These are phyloP conservation scores for Huntiella omanensis DNA, from an alignment of 2,329 filamentous ascomycete species.

Conservation along the genomic window DNA sequence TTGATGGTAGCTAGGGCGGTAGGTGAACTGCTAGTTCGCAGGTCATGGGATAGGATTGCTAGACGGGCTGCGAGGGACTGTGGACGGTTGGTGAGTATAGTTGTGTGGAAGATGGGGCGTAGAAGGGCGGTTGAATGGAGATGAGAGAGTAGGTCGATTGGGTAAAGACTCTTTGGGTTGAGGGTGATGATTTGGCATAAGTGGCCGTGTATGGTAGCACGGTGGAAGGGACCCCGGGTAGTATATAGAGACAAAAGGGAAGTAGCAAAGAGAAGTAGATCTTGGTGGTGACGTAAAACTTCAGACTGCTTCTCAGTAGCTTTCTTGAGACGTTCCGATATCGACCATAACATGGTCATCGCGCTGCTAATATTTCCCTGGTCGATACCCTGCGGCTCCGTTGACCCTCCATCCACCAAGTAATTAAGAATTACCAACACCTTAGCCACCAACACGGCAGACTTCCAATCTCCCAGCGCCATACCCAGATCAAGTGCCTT, in stretches of 20 bases:
- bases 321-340: conserved; percentile 23
- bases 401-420: conserved; percentile 26
- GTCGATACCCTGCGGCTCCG: conserved; percentile 24
- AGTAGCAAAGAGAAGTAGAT: conserved; percentile 49
- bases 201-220: conserved; percentile 42
- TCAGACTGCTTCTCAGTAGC: conserved; percentile 18
- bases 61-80: conserved; percentile 23
- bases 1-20: too few species aligned
- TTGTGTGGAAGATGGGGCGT: conserved; percentile 20
- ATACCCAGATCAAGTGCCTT: conserved; percentile 37
- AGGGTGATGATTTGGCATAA: conserved; percentile 38
- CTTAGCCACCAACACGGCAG: conserved; percentile 38
- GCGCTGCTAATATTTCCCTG: conserved; percentile 40
- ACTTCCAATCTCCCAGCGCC: conserved; percentile 26
- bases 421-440: conserved; percentile 50
- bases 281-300: conserved; percentile 31
- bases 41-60: conserved; percentile 34
- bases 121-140: conserved; percentile 54
- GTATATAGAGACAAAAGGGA: conserved; percentile 49
- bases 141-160: conserved; percentile 55
- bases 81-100: conserved; percentile 18
- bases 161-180: conserved; percentile 61
- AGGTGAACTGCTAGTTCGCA: conserved; percentile 13
- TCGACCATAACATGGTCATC: conserved; percentile 23
- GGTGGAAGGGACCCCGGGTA: conserved; percentile 40